Conservation (phyloP, 805 yeast species). For the Starmera caribaea region DNA sequence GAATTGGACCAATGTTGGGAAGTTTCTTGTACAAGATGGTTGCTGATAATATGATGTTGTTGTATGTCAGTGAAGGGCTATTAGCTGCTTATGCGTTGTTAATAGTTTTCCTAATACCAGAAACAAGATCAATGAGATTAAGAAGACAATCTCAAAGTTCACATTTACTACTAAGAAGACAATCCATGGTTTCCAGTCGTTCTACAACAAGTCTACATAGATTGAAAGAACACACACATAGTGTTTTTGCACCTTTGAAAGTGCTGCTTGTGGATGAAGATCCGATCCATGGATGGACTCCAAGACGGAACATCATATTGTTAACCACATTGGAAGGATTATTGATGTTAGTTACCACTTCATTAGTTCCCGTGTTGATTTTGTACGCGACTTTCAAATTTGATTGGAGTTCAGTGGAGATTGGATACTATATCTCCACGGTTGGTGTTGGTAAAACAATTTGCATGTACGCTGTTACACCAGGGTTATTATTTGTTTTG, state of each 20-base stretch:
- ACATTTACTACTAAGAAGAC: conserved; percentile 10
- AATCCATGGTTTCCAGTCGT: too few species aligned
- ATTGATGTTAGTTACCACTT: conserved; percentile 28
- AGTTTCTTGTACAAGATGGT: conserved; percentile 25
- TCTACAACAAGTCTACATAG: too few species aligned
- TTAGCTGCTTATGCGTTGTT: conserved; percentile 25
- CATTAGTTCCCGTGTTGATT: conserved; percentile 32
- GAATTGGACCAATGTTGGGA: conserved; percentile 56
- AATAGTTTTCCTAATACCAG: conserved; percentile 38
- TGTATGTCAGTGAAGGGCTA: conserved; percentile 20
- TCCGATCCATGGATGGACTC: conserved; percentile 18
- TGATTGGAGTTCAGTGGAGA: conserved; percentile 41
- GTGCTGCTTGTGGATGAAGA: conserved; percentile 43
- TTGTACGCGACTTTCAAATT: conserved; percentile 45
- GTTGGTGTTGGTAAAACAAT: conserved; percentile 40
- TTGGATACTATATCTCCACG: conserved; percentile 48
- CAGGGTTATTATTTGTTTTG: conserved; percentile 32
- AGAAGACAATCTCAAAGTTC: conserved; percentile 39
- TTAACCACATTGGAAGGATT: conserved; percentile 40
- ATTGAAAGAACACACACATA: conserved; percentile 1
- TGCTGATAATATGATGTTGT: conserved; percentile 20
- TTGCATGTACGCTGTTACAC: conserved; percentile 41
- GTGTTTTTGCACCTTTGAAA: conserved; percentile 37
- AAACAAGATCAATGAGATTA: conserved; percentile 51
- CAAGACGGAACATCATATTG: conserved; percentile 38